Evolutionary conservation across 2,329 filamentous ascomycete species (phyloP).

Genomic region (Eurotiales sp.): DNA sequence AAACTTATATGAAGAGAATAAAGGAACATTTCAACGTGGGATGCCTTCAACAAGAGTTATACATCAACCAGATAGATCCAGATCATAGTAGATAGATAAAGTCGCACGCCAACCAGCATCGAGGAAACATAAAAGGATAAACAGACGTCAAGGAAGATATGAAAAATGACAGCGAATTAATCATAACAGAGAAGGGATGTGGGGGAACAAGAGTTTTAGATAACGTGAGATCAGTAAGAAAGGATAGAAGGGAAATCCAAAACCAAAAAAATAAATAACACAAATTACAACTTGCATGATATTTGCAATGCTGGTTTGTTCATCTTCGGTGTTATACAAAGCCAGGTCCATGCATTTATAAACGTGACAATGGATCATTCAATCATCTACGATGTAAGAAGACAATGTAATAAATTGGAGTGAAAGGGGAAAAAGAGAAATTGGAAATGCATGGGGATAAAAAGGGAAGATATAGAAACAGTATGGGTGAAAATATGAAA

Average conservation of each 20-base stretch:
- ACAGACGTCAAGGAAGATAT: background rate
- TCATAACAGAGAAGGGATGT: constrained; percentile 30
- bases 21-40: background rate
- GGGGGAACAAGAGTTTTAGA: constrained; percentile 4
- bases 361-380: constrained; percentile 1
- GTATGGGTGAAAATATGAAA: constrained; percentile 22
- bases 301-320: background rate
- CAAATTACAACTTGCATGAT: background rate
- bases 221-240: background rate
- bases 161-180: background rate
- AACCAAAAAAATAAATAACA: background rate
- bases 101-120: background rate
- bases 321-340: background rate
- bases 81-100: background rate
- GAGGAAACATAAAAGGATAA: background rate
- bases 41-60: background rate
- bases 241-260: background rate
- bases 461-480: constrained; percentile 16
- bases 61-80: background rate
- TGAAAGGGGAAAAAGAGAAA: constrained; percentile 15
- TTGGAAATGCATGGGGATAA: constrained; percentile 16
- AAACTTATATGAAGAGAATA: background rate
- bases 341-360: constrained; percentile 5
- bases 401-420: constrained; percentile 18
- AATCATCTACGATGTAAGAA: constrained; percentile 3